Conservation (phyloP, 306 rosid genomes). For the Lagenaria siceraria region DNA sequence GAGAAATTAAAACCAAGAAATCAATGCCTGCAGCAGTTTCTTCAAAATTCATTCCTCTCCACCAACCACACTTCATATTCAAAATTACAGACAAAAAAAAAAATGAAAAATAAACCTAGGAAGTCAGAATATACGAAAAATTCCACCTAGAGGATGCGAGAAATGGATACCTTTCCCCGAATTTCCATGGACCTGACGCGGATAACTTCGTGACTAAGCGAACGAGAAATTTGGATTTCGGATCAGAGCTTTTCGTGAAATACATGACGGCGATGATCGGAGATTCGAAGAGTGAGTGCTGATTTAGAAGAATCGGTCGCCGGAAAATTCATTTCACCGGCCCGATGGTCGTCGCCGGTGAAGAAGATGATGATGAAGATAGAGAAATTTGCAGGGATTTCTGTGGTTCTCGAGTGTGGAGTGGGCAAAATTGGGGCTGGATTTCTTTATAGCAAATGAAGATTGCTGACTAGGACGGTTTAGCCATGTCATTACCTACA, state of each 20-base stretch:
- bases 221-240: slow-evolving; percentile 12
- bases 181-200: not conserved
- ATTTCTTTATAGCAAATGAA: not conserved
- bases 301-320: slow-evolving; percentile 16
- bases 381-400: not conserved
- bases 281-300: slow-evolving; percentile 38
- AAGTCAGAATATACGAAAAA: not conserved
- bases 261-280: slow-evolving; percentile 73
- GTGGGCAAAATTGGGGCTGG: not conserved
- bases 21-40: not conserved
- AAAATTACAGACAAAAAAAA: slow-evolving; percentile 10
- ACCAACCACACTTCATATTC: not conserved
- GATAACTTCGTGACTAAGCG: slow-evolving; percentile 15
- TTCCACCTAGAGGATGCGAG: not conserved
- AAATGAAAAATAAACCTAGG: slow-evolving; percentile 1
- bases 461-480: not conserved
- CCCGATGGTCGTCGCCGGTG: slow-evolving; percentile 12
- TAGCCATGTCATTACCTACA: not conserved
- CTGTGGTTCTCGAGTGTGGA: not conserved
- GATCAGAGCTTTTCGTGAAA: slow-evolving; percentile 53
- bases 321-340: slow-evolving; percentile 60
- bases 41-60: slow-evolving; percentile 5
- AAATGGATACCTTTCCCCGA: slow-evolving; percentile 11
- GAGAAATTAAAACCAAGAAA: slow-evolving; percentile 1
- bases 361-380: slow-evolving; percentile 1